A percentile compares a stretch with the other conserved stretches of the same genome.
Conservation (phyloP, 2,329 filamentous ascomycete species). For the Emergomyces orientalis region DNA sequence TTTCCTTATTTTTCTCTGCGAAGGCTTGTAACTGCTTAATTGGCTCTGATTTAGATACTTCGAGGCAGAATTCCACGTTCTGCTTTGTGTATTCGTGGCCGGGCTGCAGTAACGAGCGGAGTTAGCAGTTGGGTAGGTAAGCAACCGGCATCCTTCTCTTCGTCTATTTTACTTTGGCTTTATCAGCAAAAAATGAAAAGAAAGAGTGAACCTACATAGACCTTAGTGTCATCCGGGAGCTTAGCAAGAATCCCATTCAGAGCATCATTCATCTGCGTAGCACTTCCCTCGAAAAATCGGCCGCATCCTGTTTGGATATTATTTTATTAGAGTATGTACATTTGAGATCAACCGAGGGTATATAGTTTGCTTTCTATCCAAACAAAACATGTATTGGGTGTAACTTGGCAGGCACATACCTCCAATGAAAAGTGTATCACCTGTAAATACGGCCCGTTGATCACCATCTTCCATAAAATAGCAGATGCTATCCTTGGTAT, state of each 20-base stretch:
- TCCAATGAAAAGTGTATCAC: constrained; percentile 91
- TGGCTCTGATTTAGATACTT: constrained; percentile 63
- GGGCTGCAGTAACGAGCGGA: constrained; percentile 46
- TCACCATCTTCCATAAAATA: constrained; percentile 75
- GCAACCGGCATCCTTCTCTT: background rate
- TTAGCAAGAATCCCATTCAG: constrained; percentile 74
- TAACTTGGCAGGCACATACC: constrained; percentile 44
- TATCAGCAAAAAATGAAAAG: background rate
- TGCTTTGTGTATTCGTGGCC: constrained; percentile 98
- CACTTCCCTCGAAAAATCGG: constrained; percentile 86
- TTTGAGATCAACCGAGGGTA: background rate
- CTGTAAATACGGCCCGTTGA: constrained; percentile 77
- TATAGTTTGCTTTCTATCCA: background rate
- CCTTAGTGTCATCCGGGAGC: constrained; percentile 80
- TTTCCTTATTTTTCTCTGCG: constrained; percentile 71
- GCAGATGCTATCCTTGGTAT: constrained; percentile 98
- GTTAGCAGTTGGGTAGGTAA: background rate
- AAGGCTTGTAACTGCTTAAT: constrained; percentile 70
- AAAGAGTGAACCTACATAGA: constrained; percentile 57
- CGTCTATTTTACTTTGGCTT: background rate
- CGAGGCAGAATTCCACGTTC: constrained; percentile 80
- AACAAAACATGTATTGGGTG: background rate
- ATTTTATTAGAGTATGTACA: background rate
- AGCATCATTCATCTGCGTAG: constrained; percentile 85
- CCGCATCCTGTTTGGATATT: constrained; percentile 59